A percentile compares a stretch with the other conserved stretches of the same genome.
These are phyloP conservation scores for Botrytis fragariae DNA, from an alignment of 2,329 filamentous ascomycete species.

Conservation along the genomic window DNA sequence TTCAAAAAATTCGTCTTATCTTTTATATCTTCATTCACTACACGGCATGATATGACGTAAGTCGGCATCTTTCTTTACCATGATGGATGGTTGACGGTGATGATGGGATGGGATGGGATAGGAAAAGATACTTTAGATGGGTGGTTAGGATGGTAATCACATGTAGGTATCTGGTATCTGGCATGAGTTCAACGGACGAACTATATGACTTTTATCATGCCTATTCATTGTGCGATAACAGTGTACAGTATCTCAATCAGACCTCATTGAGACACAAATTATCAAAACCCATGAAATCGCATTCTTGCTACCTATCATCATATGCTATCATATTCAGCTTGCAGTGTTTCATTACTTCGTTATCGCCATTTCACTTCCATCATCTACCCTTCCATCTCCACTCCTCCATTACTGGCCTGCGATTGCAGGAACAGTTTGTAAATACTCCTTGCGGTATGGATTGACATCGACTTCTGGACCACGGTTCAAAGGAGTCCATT, in stretches of 20 bases:
- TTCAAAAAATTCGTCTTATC: neutral
- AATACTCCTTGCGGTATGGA: slow-evolving; percentile 73
- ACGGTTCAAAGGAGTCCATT: slow-evolving; percentile 94
- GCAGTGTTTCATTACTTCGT: neutral
- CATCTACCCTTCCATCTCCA: neutral
- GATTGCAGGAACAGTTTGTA: slow-evolving; percentile 41
- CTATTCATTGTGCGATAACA: neutral
- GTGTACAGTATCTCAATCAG: neutral
- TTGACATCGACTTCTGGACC: slow-evolving; percentile 75
- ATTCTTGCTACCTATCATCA: neutral
- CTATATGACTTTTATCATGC: neutral
- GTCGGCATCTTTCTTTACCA: neutral
- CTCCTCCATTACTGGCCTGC: slow-evolving; percentile 18
- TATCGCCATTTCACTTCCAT: neutral
- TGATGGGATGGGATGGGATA: neutral
- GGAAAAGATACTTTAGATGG: neutral
- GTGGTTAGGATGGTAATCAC: neutral
- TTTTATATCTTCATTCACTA: neutral
- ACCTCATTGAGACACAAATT: neutral
- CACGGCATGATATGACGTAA: neutral
- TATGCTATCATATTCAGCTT: neutral
- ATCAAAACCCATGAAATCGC: neutral
- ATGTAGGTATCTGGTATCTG: no score
- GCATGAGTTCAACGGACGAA: neutral
- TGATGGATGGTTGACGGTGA: neutral